Percentiles rank a stretch among this genome's conserved stretches.
Conservation (phyloP, 2,329 filamentous ascomycete genomes). For the Ceratocystis alfenasii region DNA sequence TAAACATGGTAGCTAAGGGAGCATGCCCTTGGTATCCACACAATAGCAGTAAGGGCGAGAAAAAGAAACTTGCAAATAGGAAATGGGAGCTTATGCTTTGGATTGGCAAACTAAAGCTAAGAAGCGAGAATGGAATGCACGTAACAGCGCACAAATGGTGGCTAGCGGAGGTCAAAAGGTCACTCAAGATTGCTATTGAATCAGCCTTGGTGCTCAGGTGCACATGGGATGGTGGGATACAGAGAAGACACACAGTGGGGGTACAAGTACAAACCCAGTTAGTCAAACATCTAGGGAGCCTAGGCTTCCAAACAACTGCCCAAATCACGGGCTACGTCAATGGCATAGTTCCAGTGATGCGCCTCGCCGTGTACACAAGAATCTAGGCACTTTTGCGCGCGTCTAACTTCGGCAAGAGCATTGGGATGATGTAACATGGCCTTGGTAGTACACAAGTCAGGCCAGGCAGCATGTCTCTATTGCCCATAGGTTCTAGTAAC, state of each 20-base stretch:
- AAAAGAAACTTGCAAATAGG: too few relatives aligned
- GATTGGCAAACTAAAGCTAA: background rate
- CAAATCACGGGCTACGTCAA: background rate
- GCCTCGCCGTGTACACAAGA: background rate
- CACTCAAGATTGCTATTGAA: background rate
- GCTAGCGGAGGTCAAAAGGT: background rate
- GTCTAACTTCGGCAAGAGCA: background rate
- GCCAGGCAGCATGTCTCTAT: background rate
- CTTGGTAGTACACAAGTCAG: background rate
- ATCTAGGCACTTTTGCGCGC: background rate
- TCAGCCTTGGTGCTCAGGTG: background rate
- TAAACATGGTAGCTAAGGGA: too few relatives aligned
- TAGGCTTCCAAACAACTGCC: background rate
- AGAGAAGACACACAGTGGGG: background rate
- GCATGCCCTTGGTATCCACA: too few relatives aligned
- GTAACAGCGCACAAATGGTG: background rate
- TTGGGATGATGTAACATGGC: conserved; percentile 8
- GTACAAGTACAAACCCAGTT: background rate
- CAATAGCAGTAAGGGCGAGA: too few relatives aligned
- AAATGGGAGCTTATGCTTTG: background rate
- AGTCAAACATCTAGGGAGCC: background rate
- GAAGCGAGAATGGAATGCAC: background rate
- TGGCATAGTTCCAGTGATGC: background rate
- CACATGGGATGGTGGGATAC: background rate
- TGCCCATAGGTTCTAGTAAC: too few relatives aligned